phyloP scores from a whole-genome alignment of 1,284 basidiomycete genomes.

The Puccinia triticina region DNA sequence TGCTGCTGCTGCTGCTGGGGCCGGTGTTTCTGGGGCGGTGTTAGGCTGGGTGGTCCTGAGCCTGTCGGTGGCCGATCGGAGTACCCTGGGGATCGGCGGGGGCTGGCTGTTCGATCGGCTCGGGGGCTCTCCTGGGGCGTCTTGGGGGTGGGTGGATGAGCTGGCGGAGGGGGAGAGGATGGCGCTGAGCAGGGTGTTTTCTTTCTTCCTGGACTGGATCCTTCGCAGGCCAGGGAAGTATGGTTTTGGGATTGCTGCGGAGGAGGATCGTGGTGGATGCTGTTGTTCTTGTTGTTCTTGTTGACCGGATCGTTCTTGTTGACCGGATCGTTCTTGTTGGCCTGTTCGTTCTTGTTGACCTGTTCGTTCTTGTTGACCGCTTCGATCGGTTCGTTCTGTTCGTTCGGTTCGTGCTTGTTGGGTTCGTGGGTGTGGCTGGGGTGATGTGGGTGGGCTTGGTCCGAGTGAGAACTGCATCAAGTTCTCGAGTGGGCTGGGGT shows the following conservation, averaged over 20 bases:
- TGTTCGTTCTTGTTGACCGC: no score
- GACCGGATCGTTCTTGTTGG: no score
- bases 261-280: background rate
- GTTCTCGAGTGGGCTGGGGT: background rate
- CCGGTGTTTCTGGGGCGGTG: no score
- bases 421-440: slow-evolving; percentile 4
- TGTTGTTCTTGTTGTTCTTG: background rate
- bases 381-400: no score
- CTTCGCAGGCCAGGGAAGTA: background rate
- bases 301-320: no score
- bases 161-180: background rate
- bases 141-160: background rate
- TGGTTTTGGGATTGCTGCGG: background rate
- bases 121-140: background rate
- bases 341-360: no score
- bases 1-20: no score
- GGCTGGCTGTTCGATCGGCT: slow-evolving; percentile 5
- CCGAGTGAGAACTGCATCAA: background rate
- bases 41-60: no score
- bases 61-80: slow-evolving; percentile 23
- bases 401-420: no score
- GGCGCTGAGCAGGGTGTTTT: background rate
- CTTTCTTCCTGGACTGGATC: background rate
- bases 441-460: background rate
- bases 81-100: slow-evolving; percentile 5